phyloP scores from a whole-genome alignment of 495 filamentous ascomycete genomes.

The Hyaloscypha hepaticicola region DNA sequence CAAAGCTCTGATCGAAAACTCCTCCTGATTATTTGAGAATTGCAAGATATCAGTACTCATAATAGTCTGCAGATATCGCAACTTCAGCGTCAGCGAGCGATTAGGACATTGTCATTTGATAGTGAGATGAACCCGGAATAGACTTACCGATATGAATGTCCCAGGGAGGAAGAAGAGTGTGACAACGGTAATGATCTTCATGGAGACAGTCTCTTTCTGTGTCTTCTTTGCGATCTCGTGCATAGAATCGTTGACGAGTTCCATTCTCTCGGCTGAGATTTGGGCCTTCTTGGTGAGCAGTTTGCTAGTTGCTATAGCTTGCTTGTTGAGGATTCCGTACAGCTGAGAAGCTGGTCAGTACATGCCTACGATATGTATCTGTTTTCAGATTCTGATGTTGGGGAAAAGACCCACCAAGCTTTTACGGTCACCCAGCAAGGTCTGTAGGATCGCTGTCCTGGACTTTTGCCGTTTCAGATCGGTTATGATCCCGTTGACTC shows the following conservation, averaged over 20 bases:
- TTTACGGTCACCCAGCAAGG: constrained; percentile 33
- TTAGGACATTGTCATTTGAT: not conserved
- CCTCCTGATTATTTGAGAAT: not conserved
- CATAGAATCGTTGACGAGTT: constrained; percentile 36
- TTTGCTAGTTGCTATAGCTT: constrained; percentile 35
- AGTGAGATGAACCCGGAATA: not conserved
- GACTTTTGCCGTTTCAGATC: constrained; percentile 33
- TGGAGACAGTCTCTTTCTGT: constrained; percentile 42
- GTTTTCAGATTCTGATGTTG: not conserved
- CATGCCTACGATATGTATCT: not conserved
- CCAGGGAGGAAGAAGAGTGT: constrained; percentile 44
- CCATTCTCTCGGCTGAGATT: constrained; percentile 35
- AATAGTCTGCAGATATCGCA: constrained; percentile 7
- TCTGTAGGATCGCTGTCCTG: constrained; percentile 31
- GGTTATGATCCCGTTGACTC: constrained; percentile 25
- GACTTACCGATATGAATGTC: constrained; percentile 41
- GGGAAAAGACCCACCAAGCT: constrained; percentile 28
- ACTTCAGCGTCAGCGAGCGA: no score
- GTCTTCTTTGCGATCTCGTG: constrained; percentile 39
- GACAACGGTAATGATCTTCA: constrained; percentile 42
- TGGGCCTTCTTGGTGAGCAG: constrained; percentile 33
- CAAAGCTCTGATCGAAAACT: not conserved
- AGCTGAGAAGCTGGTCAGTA: constrained; percentile 25
- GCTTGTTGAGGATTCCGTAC: constrained; percentile 34
- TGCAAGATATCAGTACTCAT: constrained; percentile 23